Base-by-base conservation (phyloP, 129 eudicot genomes). In the Gnaphalium uliginosum region DNA sequence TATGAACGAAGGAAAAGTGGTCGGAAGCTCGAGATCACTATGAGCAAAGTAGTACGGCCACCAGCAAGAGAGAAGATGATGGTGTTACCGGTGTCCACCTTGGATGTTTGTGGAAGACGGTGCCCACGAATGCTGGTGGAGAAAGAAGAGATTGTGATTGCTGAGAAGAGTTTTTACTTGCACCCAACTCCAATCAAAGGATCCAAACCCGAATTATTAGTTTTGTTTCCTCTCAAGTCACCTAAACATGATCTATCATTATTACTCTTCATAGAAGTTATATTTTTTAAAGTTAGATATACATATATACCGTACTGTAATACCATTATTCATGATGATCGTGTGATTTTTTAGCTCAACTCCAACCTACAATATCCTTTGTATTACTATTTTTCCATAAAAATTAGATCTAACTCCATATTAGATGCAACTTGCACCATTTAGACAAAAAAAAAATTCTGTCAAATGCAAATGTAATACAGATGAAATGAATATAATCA, bases 131-230 rank as follows among this genome's bases (percentile, higher is more conserved):
- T 78, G 26, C 75, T 75, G 10, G 53, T 56, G 74, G 88, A 82
- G 56, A 85, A 84, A 65, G 94, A 92, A 68, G 88, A 86, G 57
- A 84, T 71, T 58, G 92, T 82, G 8, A 87, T 88, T 75, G 92
- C 84, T 4, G 91, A 86, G 9, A 90, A 93, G 53, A 92, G 96
- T 8, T 93, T 84, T 81, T 93, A 90, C 71, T 83, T 92, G 81
- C 96, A 92, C 78, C 95, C 86, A 64, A 87, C 92, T 29, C 78
- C 78, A 68, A 27, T 79, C 1, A 71, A 86, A 69, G 86, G 87
- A 11, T 70, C 87, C 73, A 86, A 90, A 64, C 96, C 90, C 41
- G 82, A 84, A 83, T 84, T 92, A 30, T 66, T 89, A 77, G 84
- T 83, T 27, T 77, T 92, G 76, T 89, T 89, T 75, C 98, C 96